Evolutionary conservation across 2,329 filamentous ascomycete genomes (phyloP), one percentile per base, ranked within the genome.

Genomic region (Fusarium cyanostomum): DNA sequence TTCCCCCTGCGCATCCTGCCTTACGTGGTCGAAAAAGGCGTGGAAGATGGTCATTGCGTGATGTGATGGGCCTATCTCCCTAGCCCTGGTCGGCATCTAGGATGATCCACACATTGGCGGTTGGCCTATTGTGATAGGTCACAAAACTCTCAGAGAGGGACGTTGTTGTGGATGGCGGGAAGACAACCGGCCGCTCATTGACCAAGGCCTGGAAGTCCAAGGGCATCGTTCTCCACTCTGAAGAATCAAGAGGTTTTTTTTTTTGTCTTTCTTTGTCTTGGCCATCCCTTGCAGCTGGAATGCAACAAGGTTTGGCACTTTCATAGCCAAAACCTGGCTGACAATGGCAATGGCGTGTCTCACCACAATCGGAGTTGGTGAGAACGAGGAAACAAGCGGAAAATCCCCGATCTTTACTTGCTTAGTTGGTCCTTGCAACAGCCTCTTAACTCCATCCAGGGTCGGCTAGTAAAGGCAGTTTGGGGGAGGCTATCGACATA

Each of bases 271-370:
- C 13, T 18, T 51, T 49, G 46, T 51, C 51, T 53, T 12, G 21
- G 38, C 38, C 52, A 39, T 42, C 48, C 57, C 57, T 51, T 62
- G 48, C 52, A 42, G 21, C 33, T 31, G 53, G 62, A 63, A 66
- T 63, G 53, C 53, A 56, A 55, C 49, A 55, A 55, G 48, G 48
- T 65, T 49, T 65, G 46, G 26, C 52, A 56, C 26, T 52, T 24
- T 34, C 18, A 49, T 39, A 18, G 21, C 21, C 18, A 37, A 49
- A 39, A 27, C 26, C 21, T 30, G 9, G 16, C n/a, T 42, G 48
- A 33, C 42, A 45, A 35, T 41, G 12, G 34, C 12, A 46, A 59
- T 35, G 52, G 21, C 16, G 12, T 55, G 44, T 49, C 45, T 39
- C 34, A 39, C 16, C 41, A 61, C 21, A 16, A 42, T 53, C 15